Evolutionary conservation across 768 basidiomycete species (phyloP), one percentile per base, ranked within the genome.

Genomic region (Phylloporus arenicola): DNA sequence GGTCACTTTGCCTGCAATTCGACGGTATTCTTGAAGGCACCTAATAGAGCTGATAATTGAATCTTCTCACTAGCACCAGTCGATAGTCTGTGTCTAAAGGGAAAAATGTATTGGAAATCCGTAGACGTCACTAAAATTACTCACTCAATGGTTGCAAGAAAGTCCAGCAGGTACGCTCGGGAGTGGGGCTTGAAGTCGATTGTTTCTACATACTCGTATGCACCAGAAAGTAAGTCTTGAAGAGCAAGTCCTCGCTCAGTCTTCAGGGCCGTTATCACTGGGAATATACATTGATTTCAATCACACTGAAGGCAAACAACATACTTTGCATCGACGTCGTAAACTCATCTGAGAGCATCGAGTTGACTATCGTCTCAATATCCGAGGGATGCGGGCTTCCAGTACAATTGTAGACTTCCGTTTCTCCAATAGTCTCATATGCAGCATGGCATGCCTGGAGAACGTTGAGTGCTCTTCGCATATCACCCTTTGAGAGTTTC

Each of bases 381-480:
- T 99, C 96, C 24, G 81, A 78, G 0, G 96, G 96, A 65, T 97
- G 93, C 17, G 96, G 96, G 58, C 84, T 94, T 35, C 96, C 96
- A 0, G 96, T 98, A 67, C 95, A 98, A 57, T 87, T 91, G 68
- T 98, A 99, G 20, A 99, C 82, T 55, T 96, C 92, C 0, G 83
- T 82, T 70, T 97, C 94, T 49, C 89, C 88, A 29, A 84, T 83
- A 10, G 79, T 67, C 38, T 94, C 91, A 64, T 97, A 99, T 4
- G 95, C 96, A 14, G 96, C 94, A 66, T 98, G 92, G 62, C 96
- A 99, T 0, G 96, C 96, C 72, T 99, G 96, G 17, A 99, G 75
- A 25, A 99, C 87, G 63, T 96, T 98, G 16, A 99, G 75, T 2
- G 94, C 96, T 52, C 96, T 75, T 52, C 96, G 83, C 96, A 99